Evolutionary conservation across 2,329 filamentous ascomycete genomes (phyloP), one percentile per base, ranked within the genome.

Genomic region (Monosporascus ibericus): DNA sequence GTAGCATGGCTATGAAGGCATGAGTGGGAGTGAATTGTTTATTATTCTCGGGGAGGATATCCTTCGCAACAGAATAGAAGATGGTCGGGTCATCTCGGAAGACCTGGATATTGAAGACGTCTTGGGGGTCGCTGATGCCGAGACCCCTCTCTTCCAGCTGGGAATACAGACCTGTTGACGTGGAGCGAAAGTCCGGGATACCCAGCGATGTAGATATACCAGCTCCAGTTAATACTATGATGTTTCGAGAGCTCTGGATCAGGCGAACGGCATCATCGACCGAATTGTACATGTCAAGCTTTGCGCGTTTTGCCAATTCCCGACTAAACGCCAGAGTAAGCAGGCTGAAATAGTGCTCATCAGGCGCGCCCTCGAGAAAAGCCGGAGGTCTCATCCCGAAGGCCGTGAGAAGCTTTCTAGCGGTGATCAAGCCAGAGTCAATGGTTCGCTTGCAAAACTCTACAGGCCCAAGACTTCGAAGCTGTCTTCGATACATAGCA

Each of bases 131-230:
- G 57, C 76, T 83, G 55, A 85, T 77, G 20, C 62, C 65, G 22
- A 86, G 74, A 6, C 90, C 91, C 55, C 94, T 80, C 63, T 90
- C 83, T 61, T 82, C 85, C 49, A 97, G 77, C 66, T 91, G 87
- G 46, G 90, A 86, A 72, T 97, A 97, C 52, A 97, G 86, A 48
- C 92, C 92, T 1, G 86, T 95, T 64, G 90, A 88, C 69, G 94
- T 94, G 49, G 92, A 96, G 59, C 94, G 86, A 66, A 99, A 99
- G 69, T 99, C 94, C 5, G 94, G 94, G 54, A 99, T 97, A 55
- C 94, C 94, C 20, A 99, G 83, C 49, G 90, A 96, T 1, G 94
- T 99, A 25, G 92, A 96, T 60, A 99, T 97, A 60, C 94, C 94
- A 18, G 94, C 94, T 49, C 94, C 94, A 1, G 94, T 97, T 60